Conservation (phyloP, 768 basidiomycete genomes). For the Udeniomyces megalosporus region DNA sequence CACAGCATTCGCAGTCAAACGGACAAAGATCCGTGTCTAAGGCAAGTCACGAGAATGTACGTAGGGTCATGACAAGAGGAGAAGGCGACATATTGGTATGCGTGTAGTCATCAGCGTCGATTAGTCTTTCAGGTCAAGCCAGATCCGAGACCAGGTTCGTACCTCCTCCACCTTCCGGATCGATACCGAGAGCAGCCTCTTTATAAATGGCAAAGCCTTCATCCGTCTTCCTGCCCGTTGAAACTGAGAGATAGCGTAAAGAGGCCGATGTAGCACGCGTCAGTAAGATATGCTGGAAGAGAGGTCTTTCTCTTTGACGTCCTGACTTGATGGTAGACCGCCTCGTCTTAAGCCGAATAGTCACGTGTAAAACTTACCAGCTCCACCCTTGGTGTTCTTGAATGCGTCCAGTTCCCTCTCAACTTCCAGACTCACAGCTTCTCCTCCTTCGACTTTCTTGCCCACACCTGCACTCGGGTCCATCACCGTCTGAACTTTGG, state of each 20-base stretch:
- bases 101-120: too few species aligned
- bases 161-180: slow-evolving; percentile 27
- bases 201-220: slow-evolving; percentile 31
- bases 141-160: background rate
- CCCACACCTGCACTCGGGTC: slow-evolving; percentile 15
- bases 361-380: slow-evolving; percentile 22
- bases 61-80: background rate
- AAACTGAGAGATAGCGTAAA: slow-evolving; percentile 3
- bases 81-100: background rate
- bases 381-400: slow-evolving; percentile 26
- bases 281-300: too few species aligned
- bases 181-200: slow-evolving; percentile 28
- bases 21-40: slow-evolving; percentile 29
- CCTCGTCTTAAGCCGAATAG: background rate
- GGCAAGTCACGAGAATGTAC: too few species aligned
- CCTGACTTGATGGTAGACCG: too few species aligned
- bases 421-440: slow-evolving; percentile 15
- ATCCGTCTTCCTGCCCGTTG: slow-evolving; percentile 26
- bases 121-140: too few species aligned
- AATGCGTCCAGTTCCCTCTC: slow-evolving; percentile 25
- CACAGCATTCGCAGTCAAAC: slow-evolving; percentile 31
- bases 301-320: too few species aligned
- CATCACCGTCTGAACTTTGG: slow-evolving; percentile 11
- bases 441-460: slow-evolving; percentile 16
- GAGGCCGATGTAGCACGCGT: background rate